These are phyloP conservation scores for Penicillium hesseltinei DNA, from an alignment of 2,329 filamentous ascomycete species.

Conservation along the genomic window DNA sequence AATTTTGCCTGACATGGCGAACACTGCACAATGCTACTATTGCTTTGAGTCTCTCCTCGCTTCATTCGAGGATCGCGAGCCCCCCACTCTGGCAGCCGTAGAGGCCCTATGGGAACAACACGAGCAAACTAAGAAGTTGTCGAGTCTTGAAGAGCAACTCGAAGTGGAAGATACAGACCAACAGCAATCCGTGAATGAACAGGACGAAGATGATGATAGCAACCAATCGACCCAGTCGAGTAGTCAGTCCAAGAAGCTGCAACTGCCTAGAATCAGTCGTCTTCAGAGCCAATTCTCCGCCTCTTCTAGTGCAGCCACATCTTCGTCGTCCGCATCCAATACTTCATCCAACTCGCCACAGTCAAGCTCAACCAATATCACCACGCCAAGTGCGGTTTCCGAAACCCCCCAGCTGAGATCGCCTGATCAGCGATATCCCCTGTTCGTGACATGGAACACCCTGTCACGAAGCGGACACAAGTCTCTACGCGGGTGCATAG, in stretches of 20 bases:
- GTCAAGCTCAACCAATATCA: constrained; percentile 41
- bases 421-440: constrained; percentile 58
- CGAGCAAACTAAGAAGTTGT: constrained; percentile 42
- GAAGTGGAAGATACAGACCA: constrained; percentile 17
- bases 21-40: constrained; percentile 79
- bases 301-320: constrained; percentile 41
- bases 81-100: constrained; percentile 66
- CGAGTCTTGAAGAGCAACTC: constrained; percentile 27
- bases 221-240: constrained; percentile 5
- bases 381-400: constrained; percentile 47
- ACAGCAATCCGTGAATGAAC: constrained; percentile 25
- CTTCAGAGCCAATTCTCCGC: constrained; percentile 36
- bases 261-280: constrained; percentile 35
- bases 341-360: constrained; percentile 48
- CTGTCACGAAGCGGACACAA: constrained; percentile 60
- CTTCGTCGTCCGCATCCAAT: constrained; percentile 47
- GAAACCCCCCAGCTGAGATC: constrained; percentile 25
- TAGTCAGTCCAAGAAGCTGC: constrained; percentile 24
- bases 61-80: constrained; percentile 66
- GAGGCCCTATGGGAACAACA: constrained; percentile 66
- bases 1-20: constrained; percentile 63
- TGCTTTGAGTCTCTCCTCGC: constrained; percentile 87
- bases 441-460: constrained; percentile 96
- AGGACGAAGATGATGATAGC: constrained; percentile 24
- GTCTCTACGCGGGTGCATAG: constrained; percentile 87